Base-by-base conservation (phyloP, 2,329 filamentous ascomycete species). In the Fusarium sp. region DNA sequence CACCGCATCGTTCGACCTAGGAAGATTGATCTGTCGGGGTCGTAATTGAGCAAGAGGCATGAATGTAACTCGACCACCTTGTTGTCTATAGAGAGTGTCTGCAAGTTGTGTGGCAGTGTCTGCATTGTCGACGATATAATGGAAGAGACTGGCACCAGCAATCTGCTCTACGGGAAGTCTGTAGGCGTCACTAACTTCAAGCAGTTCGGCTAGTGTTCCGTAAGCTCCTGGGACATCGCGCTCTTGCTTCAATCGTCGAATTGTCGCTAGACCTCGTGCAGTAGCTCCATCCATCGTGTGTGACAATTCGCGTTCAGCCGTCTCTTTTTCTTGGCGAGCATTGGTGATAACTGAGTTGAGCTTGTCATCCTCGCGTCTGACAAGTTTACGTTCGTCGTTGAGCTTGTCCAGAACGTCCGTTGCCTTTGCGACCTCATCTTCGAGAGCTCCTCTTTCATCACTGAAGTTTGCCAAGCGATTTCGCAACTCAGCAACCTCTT, bases 51-150 rank as follows among this genome's bases (percentile, higher is more conserved):
- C 95, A 20, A 99, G 84, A 0, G 96, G 96, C 86, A 98, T 95
- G 75, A 97, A 97, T 0, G 96, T 99, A 19, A 99, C 87, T 75
- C 96, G 89, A 14, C 96, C 96, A 17, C 92, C 91, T 63, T 89
- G 91, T 70, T 93, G 89, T 68, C 89, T 90, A 76, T 94, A 91
- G 28, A 99, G 83, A 15, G 89, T 87, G 70, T 95, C 91, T 43
- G 96, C 89, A 33, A 97, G 87, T 70, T 89, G 88, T 2, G 92
- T 93, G 1, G 94, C 94, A 1, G 94, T 97, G 40, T 92, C 89
- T 63, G 96, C 93, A 49, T 91, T 95, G 77, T 99, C 95, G 43
- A 98, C 95, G 13, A 99, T 90, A 70, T 97, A 97, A 79, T 99
- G 93, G 80, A 99, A 99, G 10, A 99, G 84, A 76, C 93, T 97